A percentile compares a stretch with the other conserved stretches of the same genome.
Evolutionary conservation across 2,329 filamentous ascomycete genomes (phyloP).

Genomic region (Fusarium sp.): DNA sequence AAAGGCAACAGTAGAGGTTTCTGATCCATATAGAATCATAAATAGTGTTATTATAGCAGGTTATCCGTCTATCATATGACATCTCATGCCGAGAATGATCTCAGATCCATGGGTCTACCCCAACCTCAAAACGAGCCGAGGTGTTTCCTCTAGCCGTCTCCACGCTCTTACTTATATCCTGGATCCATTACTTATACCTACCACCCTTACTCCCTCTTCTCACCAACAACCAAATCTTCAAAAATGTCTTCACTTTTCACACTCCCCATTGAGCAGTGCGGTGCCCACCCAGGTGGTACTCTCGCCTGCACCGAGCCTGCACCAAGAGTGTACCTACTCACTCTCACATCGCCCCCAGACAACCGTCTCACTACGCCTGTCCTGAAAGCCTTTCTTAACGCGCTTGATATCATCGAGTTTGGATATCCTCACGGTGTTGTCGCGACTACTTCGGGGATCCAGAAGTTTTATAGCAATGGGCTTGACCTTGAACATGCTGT

Average conservation of each 20-base stretch:
- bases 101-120: conserved; percentile 7
- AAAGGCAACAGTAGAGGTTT: background rate
- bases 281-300: conserved; percentile 62
- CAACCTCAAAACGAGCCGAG: conserved; percentile 34
- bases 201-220: background rate
- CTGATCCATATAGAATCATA: background rate
- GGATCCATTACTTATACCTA: conserved; percentile 6
- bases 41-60: no score
- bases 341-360: conserved; percentile 76
- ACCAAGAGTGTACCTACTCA: conserved; percentile 75
- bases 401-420: conserved; percentile 80
- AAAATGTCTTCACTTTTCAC: conserved; percentile 49
- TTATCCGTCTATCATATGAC: conserved; percentile 10
- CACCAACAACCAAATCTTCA: background rate
- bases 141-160: conserved; percentile 23
- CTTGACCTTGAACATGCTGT: conserved; percentile 79
- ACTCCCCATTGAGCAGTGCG: conserved; percentile 65
- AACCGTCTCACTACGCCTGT: conserved; percentile 79
- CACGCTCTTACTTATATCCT: conserved; percentile 11
- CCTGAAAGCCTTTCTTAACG: conserved; percentile 73
- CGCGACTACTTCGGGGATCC: conserved; percentile 78
- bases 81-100: conserved; percentile 15
- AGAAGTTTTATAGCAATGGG: conserved; percentile 86
- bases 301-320: conserved; percentile 72
- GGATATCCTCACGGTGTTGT: conserved; percentile 76